Evolutionary conservation across 345 rosid species (phyloP), one percentile per base, ranked within the genome.

Genomic region (Durio zibethinus): DNA sequence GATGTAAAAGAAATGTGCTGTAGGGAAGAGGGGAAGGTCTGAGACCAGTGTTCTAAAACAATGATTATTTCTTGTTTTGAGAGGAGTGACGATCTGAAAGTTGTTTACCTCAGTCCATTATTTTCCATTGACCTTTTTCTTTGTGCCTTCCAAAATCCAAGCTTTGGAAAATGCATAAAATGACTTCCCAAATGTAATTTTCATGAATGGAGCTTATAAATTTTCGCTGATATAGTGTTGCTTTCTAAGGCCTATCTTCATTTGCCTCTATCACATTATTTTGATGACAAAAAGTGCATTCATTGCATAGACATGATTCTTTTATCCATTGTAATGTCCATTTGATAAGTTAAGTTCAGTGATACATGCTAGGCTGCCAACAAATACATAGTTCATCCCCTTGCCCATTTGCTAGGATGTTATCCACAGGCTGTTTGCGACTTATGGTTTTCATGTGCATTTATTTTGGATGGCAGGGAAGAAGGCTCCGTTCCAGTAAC

Each of bases 381-480:
- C 56, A 27, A 15, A 38, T 25, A 38, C 56, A 7, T 45, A 15
- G 40, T 12, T 50, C 20, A 12, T 15, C 5, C 20, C n/a, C n/a
- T 14, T 12, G 20, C 6, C 16, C 2, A 25, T 25, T 25, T 23
- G 63, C 12, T 11, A 25, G 63, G 35, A 25, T 57, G 62, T 57
- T 25, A 3, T 21, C 60, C 0, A 53, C 27, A 53, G 25, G 6
- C 31, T 56, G 4, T 54, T n/a, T 1, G 12, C 2, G 31, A 15
- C 12, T 5, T 56, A 23, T 10, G 31, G 8, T 66, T 66, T 64
- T 66, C 4, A 35, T 36, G 47, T 27, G 47, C 48, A 36, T 36
- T 20, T 65, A 20, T 65, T 65, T 65, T 65, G 71, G 71, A 38
- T 65, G 71, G 27, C 71, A 65, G 48, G 48, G 29, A n/a, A 65